Percentiles rank a stretch among this genome's conserved stretches.
Evolutionary conservation across 2,329 filamentous ascomycete genomes (phyloP).

Genomic region (Aspergillus persii): DNA sequence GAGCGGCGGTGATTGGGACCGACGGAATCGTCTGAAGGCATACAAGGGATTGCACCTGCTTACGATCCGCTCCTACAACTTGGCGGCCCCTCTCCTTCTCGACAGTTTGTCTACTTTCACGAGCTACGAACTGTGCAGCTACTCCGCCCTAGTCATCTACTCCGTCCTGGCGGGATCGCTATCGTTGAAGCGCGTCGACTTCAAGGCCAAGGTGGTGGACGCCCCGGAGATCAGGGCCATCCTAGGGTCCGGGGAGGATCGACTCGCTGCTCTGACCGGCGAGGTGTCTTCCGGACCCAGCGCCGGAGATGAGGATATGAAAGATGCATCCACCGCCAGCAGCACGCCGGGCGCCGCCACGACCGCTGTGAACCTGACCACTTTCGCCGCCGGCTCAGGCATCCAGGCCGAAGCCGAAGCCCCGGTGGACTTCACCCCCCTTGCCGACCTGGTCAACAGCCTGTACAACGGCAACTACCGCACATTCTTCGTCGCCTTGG

Average conservation of each 20-base stretch:
- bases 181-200: conserved; percentile 93
- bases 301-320: conserved; percentile 72
- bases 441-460: conserved; percentile 84
- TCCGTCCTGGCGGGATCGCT: conserved; percentile 92
- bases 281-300: conserved; percentile 77
- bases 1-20: conserved; percentile 96
- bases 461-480: conserved; percentile 94
- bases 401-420: conserved; percentile 71
- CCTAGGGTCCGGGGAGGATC: conserved; percentile 84
- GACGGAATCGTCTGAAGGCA: conserved; percentile 95
- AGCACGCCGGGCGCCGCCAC: conserved; percentile 55
- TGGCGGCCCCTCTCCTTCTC: conserved; percentile 87
- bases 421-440: conserved; percentile 82
- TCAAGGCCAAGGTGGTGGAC: conserved; percentile 98
- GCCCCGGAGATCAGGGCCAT: conserved; percentile 98
- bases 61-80: conserved; percentile 84
- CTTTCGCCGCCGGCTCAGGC: conserved; percentile 67
- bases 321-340: conserved; percentile 56
- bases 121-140: conserved; percentile 96
- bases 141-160: conserved; percentile 92
- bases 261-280: conserved; percentile 76
- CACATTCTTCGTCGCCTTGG: conserved; percentile 86
- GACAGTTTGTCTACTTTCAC: conserved; percentile 98
- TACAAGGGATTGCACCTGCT: conserved; percentile 94
- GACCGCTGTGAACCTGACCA: conserved; percentile 85